A percentile compares a stretch with the other conserved stretches of the same genome.
Evolutionary conservation across 1,284 basidiomycete species (phyloP).

Genomic region (Malassezia caprae): DNA sequence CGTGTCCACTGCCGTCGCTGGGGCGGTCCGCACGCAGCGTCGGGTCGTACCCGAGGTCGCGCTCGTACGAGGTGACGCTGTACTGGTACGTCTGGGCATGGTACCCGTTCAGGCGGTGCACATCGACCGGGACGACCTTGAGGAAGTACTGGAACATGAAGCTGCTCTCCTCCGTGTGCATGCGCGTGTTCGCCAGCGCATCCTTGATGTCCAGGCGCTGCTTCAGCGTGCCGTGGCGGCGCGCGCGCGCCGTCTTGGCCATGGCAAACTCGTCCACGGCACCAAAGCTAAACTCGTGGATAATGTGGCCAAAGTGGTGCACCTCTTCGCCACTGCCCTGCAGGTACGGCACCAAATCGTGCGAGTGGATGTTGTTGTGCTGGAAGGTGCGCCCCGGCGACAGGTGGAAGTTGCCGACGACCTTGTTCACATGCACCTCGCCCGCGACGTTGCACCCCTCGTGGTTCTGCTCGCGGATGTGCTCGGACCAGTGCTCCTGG

Average conservation of each 20-base stretch:
- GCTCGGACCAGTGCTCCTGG: conserved; percentile 87
- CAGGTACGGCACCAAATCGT: conserved; percentile 92
- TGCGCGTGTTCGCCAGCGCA: conserved; percentile 66
- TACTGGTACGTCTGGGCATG: conserved; percentile 73
- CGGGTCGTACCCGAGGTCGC: conserved; percentile 54
- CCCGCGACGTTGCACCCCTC: conserved; percentile 93
- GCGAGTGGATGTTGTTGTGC: conserved; percentile 66
- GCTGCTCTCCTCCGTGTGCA: conserved; percentile 53
- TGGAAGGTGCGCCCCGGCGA: conserved; percentile 84
- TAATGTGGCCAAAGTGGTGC: conserved; percentile 76
- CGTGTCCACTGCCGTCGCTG: conserved; percentile 35
- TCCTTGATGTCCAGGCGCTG: conserved; percentile 67
- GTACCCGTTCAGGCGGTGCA: conserved; percentile 25
- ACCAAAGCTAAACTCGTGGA: conserved; percentile 68
- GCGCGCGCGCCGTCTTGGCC: conserved; percentile 11
- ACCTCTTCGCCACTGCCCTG: conserved; percentile 35
- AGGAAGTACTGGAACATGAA: conserved; percentile 65
- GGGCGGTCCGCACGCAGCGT: conserved; percentile 14
- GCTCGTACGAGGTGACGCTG: conserved; percentile 88
- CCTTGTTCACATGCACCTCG: conserved; percentile 88
- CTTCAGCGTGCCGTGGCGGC: conserved; percentile 49
- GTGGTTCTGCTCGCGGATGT: conserved; percentile 76
- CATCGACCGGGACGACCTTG: conserved; percentile 54
- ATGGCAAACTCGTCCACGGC: conserved; percentile 28
- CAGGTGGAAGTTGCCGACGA: conserved; percentile 53